phyloP scores from a whole-genome alignment of 148 eudicot genomes.

The Hydrangea macrophylla region DNA sequence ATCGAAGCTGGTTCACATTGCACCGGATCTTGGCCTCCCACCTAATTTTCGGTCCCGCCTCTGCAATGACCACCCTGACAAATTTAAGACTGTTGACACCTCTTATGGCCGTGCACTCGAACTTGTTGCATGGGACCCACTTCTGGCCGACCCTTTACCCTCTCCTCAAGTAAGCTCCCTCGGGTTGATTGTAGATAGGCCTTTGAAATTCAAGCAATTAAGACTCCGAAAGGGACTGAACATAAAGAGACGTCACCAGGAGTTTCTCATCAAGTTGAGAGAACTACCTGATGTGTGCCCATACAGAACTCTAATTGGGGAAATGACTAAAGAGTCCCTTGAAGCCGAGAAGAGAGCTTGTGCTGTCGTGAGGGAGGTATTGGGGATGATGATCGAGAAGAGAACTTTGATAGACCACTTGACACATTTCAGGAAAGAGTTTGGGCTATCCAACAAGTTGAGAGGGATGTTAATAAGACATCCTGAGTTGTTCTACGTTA shows the following conservation, averaged over 20 bases:
- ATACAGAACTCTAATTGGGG: conserved; percentile 43
- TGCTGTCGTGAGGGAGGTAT: conserved; percentile 79
- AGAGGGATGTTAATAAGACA: conserved; percentile 80
- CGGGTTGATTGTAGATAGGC: conserved; percentile 74
- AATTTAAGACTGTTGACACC: conserved; percentile 73
- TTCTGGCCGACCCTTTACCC: conserved; percentile 45
- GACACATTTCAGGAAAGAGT: conserved; percentile 88
- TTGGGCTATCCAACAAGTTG: conserved; percentile 78
- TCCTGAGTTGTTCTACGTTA: conserved; percentile 88
- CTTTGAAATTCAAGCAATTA: conserved; percentile 80
- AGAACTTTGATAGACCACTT: conserved; percentile 83
- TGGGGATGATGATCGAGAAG: conserved; percentile 81
- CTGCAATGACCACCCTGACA: conserved; percentile 73
- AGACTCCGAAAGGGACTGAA: conserved; percentile 71
- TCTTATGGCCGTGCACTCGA: conserved; percentile 95
- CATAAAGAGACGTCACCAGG: conserved; percentile 66
- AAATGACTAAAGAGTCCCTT: conserved; percentile 48
- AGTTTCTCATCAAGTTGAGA: conserved; percentile 55
- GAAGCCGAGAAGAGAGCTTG: conserved; percentile 91
- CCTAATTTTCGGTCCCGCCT: conserved; percentile 66
- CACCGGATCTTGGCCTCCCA: conserved; percentile 83
- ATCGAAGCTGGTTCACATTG: conserved; percentile 81
- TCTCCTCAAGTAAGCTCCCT: conserved; percentile 27
- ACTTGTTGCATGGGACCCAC: conserved; percentile 71
- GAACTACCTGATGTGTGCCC: conserved; percentile 80